Evolutionary conservation across 2,329 filamentous ascomycete species (phyloP).

Genomic region (Cytospora chrysosperma): DNA sequence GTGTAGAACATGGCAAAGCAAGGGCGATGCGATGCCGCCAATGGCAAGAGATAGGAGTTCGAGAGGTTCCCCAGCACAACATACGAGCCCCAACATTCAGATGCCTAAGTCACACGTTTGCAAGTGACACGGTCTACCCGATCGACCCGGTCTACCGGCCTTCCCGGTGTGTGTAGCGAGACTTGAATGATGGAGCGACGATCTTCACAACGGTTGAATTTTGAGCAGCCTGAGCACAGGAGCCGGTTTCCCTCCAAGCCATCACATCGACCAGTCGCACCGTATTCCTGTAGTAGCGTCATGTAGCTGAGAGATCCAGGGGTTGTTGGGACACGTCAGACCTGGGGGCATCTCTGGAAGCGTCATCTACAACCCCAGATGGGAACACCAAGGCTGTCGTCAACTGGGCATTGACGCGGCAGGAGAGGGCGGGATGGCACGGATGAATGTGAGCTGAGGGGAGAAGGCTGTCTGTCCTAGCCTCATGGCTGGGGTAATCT

Average conservation of each 20-base stretch:
- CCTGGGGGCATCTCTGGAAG: not conserved
- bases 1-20: not conserved
- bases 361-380: not conserved
- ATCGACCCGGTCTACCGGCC: too few species aligned
- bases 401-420: not conserved
- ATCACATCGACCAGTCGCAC: not conserved
- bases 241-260: not conserved
- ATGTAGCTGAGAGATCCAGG: not conserved
- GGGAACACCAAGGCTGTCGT: not conserved
- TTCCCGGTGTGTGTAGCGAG: too few species aligned
- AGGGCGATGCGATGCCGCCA: too few species aligned
- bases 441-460: not conserved
- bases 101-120: not conserved
- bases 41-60: not conserved
- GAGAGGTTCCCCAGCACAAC: not conserved
- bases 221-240: not conserved
- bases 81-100: not conserved
- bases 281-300: not conserved
- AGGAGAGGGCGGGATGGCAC: too few species aligned
- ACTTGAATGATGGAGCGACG: not conserved
- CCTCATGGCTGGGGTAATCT: not conserved
- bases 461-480: not conserved
- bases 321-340: too few species aligned
- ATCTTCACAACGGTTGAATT: not conserved
- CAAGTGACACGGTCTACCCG: not conserved